Conservation (phyloP, 768 basidiomycete genomes). For the Gyrodon lividus region DNA sequence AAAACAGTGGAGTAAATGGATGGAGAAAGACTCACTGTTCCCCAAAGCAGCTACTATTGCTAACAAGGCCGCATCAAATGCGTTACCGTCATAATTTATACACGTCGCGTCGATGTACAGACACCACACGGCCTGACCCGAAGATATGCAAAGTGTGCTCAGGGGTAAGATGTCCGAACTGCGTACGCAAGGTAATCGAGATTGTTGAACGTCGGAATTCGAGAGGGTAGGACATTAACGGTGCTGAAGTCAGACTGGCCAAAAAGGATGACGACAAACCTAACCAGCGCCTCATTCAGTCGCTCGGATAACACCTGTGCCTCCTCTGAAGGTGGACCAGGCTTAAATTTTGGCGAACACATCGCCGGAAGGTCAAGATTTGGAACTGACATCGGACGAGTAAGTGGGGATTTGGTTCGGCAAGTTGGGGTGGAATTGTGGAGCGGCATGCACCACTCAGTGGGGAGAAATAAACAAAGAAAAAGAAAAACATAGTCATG, state of each 20-base stretch:
- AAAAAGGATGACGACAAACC: constrained; percentile 46
- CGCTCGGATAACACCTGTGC: constrained; percentile 88
- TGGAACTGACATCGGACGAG: constrained; percentile 58
- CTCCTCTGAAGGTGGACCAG: constrained; percentile 93
- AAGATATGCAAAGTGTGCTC: constrained; percentile 73
- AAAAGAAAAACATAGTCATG: not conserved
- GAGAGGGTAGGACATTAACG: not conserved
- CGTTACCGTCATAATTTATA: constrained; percentile 97
- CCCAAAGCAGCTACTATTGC: constrained; percentile 85
- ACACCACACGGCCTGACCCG: constrained; percentile 83
- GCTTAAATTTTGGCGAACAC: constrained; percentile 91
- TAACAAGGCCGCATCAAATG: constrained; percentile 84
- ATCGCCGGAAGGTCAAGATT: constrained; percentile 93
- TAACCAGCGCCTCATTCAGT: constrained; percentile 71
- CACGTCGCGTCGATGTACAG: constrained; percentile 95
- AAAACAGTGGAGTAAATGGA: no score
- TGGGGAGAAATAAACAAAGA: no score
- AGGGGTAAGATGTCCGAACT: constrained; percentile 70
- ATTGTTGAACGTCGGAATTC: not conserved
- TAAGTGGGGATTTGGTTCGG: not conserved
- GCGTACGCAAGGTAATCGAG: not conserved
- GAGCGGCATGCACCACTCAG: no score
- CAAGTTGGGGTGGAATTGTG: not conserved
- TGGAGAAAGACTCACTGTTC: constrained; percentile 59
- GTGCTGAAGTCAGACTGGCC: not conserved